Percentiles rank a stretch among this genome's conserved stretches.
Conservation (phyloP, 371 early-diverging fungal species). For the Mucor indicus region DNA sequence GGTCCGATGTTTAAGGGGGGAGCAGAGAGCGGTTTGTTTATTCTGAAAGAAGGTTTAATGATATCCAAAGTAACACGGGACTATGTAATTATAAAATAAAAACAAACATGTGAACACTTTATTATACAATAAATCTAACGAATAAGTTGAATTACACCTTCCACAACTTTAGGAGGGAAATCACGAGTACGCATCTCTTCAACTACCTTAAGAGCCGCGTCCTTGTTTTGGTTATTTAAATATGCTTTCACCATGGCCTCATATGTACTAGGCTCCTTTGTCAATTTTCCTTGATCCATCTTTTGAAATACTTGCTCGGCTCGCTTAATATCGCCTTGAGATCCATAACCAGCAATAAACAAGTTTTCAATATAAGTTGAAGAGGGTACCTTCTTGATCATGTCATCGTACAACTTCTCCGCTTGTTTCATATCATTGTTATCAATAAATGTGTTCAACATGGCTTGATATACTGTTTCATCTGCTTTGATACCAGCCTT, state of each 20-base stretch:
- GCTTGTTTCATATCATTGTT: constrained; percentile 46
- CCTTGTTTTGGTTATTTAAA: constrained; percentile 38
- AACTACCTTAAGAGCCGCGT: constrained; percentile 35
- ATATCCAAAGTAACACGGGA: no score
- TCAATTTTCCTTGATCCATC: constrained; percentile 21
- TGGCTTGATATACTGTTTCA: constrained; percentile 53
- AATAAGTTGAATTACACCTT: constrained; percentile 26
- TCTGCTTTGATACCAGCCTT: constrained; percentile 41
- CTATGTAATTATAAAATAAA: no score
- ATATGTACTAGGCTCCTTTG: constrained; percentile 60
- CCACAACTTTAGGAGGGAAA: constrained; percentile 38
- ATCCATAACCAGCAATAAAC: constrained; percentile 61
- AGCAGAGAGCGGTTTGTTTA: no score
- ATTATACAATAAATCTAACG: no score
- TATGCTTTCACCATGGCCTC: constrained; percentile 60
- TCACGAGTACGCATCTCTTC: constrained; percentile 31
- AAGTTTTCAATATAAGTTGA: constrained; percentile 64
- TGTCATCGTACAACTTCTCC: constrained; percentile 41
- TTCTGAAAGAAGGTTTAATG: no score
- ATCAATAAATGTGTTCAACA: constrained; percentile 54
- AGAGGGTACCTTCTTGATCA: constrained; percentile 34
- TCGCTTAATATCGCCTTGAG: constrained; percentile 64
- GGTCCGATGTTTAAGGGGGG: no score
- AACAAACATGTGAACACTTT: no score
- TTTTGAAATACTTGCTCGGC: constrained; percentile 64